Evolutionary conservation across 176 grass and related monocot genomes (phyloP).

Genomic region (Thalia dealbata): DNA sequence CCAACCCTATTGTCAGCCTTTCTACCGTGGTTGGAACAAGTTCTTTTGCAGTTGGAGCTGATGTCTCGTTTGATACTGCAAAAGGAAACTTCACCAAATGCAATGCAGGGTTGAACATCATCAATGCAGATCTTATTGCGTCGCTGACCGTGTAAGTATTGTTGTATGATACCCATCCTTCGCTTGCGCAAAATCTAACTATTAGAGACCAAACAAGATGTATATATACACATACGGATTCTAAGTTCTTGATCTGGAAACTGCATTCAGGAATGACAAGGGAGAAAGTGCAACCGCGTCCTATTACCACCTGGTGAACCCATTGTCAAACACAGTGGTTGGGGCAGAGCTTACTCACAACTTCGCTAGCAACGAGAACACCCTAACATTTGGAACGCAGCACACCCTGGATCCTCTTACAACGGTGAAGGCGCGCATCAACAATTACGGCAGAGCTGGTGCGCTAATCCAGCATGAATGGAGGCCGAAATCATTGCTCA

Average conservation of each 20-base stretch:
- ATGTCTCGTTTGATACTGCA: constrained; percentile 88
- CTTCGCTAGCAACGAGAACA: constrained; percentile 67
- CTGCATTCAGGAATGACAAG: constrained; percentile 68
- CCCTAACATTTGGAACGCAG: constrained; percentile 57
- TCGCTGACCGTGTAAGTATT: constrained; percentile 61
- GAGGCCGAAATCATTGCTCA: constrained; percentile 56
- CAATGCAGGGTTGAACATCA: constrained; percentile 67
- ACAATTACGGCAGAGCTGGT: constrained; percentile 69
- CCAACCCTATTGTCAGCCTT: constrained; percentile 73
- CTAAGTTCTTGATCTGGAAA: background rate
- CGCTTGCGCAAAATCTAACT: background rate
- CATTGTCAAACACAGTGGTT: constrained; percentile 46
- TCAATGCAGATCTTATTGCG: constrained; percentile 69
- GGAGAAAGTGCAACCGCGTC: constrained; percentile 67
- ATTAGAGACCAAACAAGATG: background rate
- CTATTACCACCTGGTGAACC: constrained; percentile 63
- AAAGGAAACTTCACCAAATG: constrained; percentile 78
- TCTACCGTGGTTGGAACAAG: constrained; percentile 58
- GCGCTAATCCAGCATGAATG: constrained; percentile 80
- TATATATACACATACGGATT: background rate
- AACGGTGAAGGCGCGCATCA: constrained; percentile 58
- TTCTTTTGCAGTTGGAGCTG: constrained; percentile 54
- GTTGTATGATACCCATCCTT: background rate
- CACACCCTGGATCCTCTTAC: constrained; percentile 70
- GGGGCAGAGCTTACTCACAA: constrained; percentile 67